Percentiles rank a stretch among this genome's conserved stretches.
These are phyloP conservation scores for Yarrowia sp. DNA, from an alignment of 805 yeast species.

Conservation along the genomic window DNA sequence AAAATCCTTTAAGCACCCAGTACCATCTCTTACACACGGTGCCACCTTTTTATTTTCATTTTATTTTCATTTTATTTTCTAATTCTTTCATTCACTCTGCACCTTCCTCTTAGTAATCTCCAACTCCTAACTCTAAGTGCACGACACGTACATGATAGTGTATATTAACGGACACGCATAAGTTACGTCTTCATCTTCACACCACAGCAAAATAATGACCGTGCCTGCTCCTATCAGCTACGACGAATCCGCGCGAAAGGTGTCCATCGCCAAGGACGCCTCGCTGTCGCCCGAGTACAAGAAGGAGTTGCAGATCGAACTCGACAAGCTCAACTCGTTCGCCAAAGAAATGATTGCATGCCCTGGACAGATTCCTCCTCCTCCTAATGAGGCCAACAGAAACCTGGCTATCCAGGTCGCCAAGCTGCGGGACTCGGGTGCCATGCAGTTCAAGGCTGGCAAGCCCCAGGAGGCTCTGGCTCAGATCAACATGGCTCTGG, in stretches of 20 bases:
- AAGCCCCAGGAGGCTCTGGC: conserved; percentile 51
- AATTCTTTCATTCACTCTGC: too few relatives aligned
- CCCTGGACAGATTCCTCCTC: conserved; percentile 51
- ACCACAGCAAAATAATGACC: conserved; percentile 14
- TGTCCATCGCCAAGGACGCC: conserved; percentile 41
- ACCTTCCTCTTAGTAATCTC: background rate
- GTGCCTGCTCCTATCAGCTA: conserved; percentile 42
- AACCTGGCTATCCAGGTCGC: conserved; percentile 47
- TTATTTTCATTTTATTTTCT: too few relatives aligned
- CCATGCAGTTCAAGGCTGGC: conserved; percentile 45
- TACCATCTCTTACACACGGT: too few relatives aligned
- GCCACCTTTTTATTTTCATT: too few relatives aligned
- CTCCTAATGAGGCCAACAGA: conserved; percentile 47
- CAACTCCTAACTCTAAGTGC: conserved; percentile 32
- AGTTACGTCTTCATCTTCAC: conserved; percentile 5
- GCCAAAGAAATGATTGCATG: conserved; percentile 47
- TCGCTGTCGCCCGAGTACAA: conserved; percentile 40
- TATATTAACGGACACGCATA: conserved; percentile 29
- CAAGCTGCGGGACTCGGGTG: conserved; percentile 50
- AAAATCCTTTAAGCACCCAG: too few relatives aligned
- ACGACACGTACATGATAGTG: conserved; percentile 19
- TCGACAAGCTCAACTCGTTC: conserved; percentile 48
- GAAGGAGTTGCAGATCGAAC: conserved; percentile 43
- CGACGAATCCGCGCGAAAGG: conserved; percentile 43
- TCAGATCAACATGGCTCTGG: conserved; percentile 51